Evolutionary conservation across 331 rosid genomes (phyloP).

Genomic region (Acacia pycnantha): DNA sequence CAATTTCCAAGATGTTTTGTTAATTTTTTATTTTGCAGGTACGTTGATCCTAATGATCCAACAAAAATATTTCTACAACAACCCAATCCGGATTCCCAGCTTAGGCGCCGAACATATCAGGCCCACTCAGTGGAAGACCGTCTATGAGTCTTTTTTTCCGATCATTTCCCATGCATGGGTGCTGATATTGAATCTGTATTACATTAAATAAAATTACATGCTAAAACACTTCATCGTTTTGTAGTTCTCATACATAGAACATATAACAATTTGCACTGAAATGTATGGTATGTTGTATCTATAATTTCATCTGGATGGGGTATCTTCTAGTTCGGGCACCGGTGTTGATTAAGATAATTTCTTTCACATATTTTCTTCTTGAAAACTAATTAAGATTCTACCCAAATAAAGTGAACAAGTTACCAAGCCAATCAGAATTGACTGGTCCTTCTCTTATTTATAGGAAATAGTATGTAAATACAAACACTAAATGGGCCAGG

Average conservation of each 20-base stretch:
- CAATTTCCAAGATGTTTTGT: conserved; percentile 8
- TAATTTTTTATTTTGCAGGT: conserved; percentile 59
- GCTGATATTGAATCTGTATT: conserved; percentile 24
- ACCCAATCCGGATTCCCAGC: conserved; percentile 80
- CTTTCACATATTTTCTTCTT: too few relatives aligned
- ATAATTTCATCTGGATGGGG: background rate
- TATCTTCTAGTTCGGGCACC: background rate
- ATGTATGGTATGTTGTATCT: background rate
- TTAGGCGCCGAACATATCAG: conserved; percentile 92
- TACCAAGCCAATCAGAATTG: too few relatives aligned
- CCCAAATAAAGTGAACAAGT: too few relatives aligned
- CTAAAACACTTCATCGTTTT: background rate
- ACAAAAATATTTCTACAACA: conserved; percentile 95
- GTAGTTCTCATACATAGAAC: conserved; percentile 16
- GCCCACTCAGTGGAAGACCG: conserved; percentile 59
- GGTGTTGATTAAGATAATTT: too few relatives aligned
- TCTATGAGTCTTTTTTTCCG: background rate
- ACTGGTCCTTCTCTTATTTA: too few relatives aligned
- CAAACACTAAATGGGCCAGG: too few relatives aligned
- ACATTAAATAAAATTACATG: conserved; percentile 15
- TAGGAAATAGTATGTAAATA: too few relatives aligned
- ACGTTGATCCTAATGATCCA: conserved; percentile 97
- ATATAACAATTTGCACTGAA: background rate
- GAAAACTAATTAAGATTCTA: too few relatives aligned
- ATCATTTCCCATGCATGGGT: background rate